phyloP scores from a whole-genome alignment of 164 flowering plant genomes.

The Liquidambar formosana region DNA sequence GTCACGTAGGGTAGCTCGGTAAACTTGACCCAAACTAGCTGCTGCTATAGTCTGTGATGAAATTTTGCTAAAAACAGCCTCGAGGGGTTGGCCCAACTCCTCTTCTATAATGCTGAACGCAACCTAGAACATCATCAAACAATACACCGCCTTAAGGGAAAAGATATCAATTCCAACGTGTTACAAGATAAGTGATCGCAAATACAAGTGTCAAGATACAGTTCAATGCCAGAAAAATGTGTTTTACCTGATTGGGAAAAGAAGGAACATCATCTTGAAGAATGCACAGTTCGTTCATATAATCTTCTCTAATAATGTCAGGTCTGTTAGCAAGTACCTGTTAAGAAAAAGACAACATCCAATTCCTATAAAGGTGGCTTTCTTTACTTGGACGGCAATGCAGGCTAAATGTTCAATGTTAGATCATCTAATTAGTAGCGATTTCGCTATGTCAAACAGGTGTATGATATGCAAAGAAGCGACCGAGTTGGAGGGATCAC shows the following conservation, averaged over 20 bases:
- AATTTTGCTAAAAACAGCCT: conserved; percentile 90
- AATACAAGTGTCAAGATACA: neutral
- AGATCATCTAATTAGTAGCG: too few species aligned
- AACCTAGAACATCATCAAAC: conserved; percentile 45
- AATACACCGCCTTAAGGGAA: neutral
- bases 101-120: conserved; percentile 93
- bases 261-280: conserved; percentile 99
- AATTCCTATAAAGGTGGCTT: neutral
- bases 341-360: conserved; percentile 10
- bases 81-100: conserved; percentile 89
- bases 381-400: too few species aligned
- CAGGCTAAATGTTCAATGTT: too few species aligned
- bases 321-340: conserved; percentile 99
- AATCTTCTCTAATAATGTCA: conserved; percentile 96
- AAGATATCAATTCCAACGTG: neutral
- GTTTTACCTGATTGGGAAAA: conserved; percentile 80
- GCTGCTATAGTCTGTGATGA: conserved; percentile 92
- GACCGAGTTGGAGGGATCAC: too few species aligned
- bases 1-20: conserved; percentile 84
- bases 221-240: neutral
- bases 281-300: conserved; percentile 98
- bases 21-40: conserved; percentile 98
- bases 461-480: too few species aligned
- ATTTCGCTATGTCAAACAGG: too few species aligned
- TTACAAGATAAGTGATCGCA: neutral